Evolutionary conservation across 2,329 filamentous ascomycete genomes (phyloP).

Genomic region (Didymella pinodella): DNA sequence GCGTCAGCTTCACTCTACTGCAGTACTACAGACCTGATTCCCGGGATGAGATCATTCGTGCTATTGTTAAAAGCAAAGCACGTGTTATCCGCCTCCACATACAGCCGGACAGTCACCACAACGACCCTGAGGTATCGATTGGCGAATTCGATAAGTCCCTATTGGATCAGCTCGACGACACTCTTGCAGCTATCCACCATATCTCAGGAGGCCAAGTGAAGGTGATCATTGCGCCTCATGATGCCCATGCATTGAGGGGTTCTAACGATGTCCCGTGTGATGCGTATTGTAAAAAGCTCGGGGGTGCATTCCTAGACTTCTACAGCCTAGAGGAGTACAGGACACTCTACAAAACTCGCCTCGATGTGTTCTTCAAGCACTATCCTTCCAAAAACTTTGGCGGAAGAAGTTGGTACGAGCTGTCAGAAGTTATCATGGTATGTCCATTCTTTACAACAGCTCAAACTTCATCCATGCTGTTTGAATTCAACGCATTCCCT

Average conservation of each 20-base stretch:
- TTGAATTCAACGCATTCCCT: not conserved
- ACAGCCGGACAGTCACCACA: slow-evolving; percentile 38
- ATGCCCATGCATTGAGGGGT: slow-evolving; percentile 45
- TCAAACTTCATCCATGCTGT: not conserved
- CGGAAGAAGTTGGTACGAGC: slow-evolving; percentile 38
- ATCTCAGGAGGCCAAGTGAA: slow-evolving; percentile 48
- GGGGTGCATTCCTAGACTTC: slow-evolving; percentile 47
- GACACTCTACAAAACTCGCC: slow-evolving; percentile 41
- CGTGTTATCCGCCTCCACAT: slow-evolving; percentile 47
- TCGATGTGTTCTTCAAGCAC: slow-evolving; percentile 47
- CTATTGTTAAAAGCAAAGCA: slow-evolving; percentile 41
- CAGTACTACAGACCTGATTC: slow-evolving; percentile 41
- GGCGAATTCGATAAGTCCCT: slow-evolving; percentile 43
- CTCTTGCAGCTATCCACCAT: slow-evolving; percentile 45
- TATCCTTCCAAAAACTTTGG: slow-evolving; percentile 48
- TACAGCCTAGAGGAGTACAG: slow-evolving; percentile 43
- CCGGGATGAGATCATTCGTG: slow-evolving; percentile 41
- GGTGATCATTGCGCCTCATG: slow-evolving; percentile 49
- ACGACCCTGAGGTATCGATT: slow-evolving; percentile 42
- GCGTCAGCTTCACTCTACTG: slow-evolving; percentile 45
- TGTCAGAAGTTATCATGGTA: slow-evolving; percentile 46
- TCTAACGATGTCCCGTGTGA: slow-evolving; percentile 45
- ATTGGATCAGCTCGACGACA: slow-evolving; percentile 48
- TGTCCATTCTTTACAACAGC: not conserved
- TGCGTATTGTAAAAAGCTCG: slow-evolving; percentile 44